phyloP scores from a whole-genome alignment of 176 grass and related monocot species.

The Puya raimondii region DNA sequence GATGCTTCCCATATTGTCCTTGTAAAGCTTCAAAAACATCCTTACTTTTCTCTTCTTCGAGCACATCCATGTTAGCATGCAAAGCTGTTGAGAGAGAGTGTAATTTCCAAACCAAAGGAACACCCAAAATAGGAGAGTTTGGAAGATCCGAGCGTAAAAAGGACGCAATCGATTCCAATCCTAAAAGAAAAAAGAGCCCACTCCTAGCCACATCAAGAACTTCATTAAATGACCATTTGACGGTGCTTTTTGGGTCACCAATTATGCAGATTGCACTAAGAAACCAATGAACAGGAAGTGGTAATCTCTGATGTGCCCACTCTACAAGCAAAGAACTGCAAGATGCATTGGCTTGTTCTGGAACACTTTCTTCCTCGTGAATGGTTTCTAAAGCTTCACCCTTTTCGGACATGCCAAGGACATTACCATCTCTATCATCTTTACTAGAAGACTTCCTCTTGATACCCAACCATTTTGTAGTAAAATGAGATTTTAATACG shows the following conservation, averaged over 20 bases:
- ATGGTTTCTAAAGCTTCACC: slow-evolving; percentile 58
- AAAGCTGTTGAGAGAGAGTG: slow-evolving; percentile 78
- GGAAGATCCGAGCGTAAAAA: slow-evolving; percentile 26
- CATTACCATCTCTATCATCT: slow-evolving; percentile 23
- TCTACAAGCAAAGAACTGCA: slow-evolving; percentile 40
- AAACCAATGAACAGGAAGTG: slow-evolving; percentile 76
- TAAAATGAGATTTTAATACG: slow-evolving; percentile 66
- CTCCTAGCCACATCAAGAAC: slow-evolving; percentile 45
- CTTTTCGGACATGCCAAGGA: slow-evolving; percentile 16
- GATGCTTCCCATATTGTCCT: slow-evolving; percentile 58
- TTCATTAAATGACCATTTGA: slow-evolving; percentile 19
- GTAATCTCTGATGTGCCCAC: slow-evolving; percentile 76
- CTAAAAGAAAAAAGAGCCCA: slow-evolving; percentile 76
- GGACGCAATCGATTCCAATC: slow-evolving; percentile 58
- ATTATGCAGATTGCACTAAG: slow-evolving; percentile 66
- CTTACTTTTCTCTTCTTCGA: slow-evolving; percentile 67
- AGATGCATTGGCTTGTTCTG: slow-evolving; percentile 33
- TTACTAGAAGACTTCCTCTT: slow-evolving; percentile 58
- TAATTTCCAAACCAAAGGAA: slow-evolving; percentile 80
- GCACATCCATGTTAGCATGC: slow-evolving; percentile 49
- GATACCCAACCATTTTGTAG: slow-evolving; percentile 64
- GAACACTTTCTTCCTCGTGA: slow-evolving; percentile 61
- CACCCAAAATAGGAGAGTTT: slow-evolving; percentile 23
- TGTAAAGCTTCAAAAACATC: slow-evolving; percentile 72
- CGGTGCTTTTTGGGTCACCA: slow-evolving; percentile 41